Evolutionary conservation across 2,329 filamentous ascomycete genomes (phyloP).

Genomic region (Colletotrichum shisoi): DNA sequence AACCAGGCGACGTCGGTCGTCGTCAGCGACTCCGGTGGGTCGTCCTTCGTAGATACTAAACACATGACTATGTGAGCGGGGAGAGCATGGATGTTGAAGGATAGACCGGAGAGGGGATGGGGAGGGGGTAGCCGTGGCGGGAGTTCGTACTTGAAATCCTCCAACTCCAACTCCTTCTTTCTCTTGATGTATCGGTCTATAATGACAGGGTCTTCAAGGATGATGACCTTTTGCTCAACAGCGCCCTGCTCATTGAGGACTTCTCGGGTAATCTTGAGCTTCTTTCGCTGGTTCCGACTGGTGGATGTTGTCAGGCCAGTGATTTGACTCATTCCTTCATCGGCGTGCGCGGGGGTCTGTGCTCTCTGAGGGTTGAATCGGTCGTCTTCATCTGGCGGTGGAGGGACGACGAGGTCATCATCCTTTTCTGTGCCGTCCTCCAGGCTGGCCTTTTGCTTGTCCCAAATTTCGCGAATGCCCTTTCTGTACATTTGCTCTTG

Average conservation of each 20-base stretch:
- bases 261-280: conserved; percentile 75
- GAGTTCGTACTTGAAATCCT: conserved; percentile 50
- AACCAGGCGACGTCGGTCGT: conserved; percentile 40
- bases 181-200: conserved; percentile 88
- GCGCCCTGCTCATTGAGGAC: conserved; percentile 56
- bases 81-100: conserved; percentile 35
- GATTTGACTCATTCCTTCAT: conserved; percentile 83
- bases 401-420: conserved; percentile 64
- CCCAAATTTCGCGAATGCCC: conserved; percentile 91
- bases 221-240: conserved; percentile 69
- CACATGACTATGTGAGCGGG: conserved; percentile 38
- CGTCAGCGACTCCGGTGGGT: conserved; percentile 38
- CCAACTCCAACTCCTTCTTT: conserved; percentile 73
- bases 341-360: conserved; percentile 70
- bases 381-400: conserved; percentile 69
- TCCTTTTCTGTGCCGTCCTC: conserved; percentile 74
- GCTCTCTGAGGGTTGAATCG: conserved; percentile 76
- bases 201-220: conserved; percentile 81
- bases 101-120: conserved; percentile 32
- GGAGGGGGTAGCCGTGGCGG: conserved; percentile 15
- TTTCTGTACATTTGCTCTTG: conserved; percentile 93
- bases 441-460: conserved; percentile 81
- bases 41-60: conserved; percentile 41
- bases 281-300: conserved; percentile 73
- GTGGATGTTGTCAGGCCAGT: conserved; percentile 72